Base-by-base conservation (phyloP, 305 asterid species). In the Euphrasia arctica region DNA sequence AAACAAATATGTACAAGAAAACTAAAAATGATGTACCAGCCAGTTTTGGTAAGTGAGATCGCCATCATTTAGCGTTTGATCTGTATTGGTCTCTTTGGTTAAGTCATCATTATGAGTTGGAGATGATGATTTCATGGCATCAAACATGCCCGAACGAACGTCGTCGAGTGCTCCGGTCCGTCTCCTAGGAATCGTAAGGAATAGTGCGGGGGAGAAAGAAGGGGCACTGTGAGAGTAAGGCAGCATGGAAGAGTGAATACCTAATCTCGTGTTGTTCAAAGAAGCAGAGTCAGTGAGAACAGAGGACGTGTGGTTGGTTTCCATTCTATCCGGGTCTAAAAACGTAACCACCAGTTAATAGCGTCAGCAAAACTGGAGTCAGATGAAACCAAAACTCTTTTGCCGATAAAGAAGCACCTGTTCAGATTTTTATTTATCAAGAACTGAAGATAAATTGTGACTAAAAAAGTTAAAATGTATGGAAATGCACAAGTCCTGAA, bases 61-160 rank as follows among this genome's bases (percentile, higher is more conserved):
- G 18, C 0, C 66, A 55, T 92, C 96, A 69, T 58, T 78, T 59
- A 75, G 56, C 9, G 84, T 51, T 47, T 73, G 41, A 49, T 85
- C 95, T 1, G 74, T 59, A 74, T 63, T 71, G 32, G 72, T 54
- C 51, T 81, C 93, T 75, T 75, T 84, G 39, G 77, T 66, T 66
- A 82, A 54, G 62, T 63, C 87, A 65, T 71, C 78, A 65, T 71
- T 79, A 64, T 93, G 89, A 67, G 97, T 93, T 0, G 98, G 98
- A 42, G 98, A 93, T 9, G 98, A 93, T 4, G 95, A 83, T 74
- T 74, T 90, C 98, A 93, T 93, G 51, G 97, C 82, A 72, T 93
- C 98, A 56, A 90, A 64, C 74, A 83, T 65, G 72, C 82, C 73
- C 12, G 85, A 77, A 66, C 85, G 70, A 4, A 90, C 93, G 62